Conservation (phyloP, 2,329 filamentous ascomycete species). For the Dactylellina haptotyla region DNA sequence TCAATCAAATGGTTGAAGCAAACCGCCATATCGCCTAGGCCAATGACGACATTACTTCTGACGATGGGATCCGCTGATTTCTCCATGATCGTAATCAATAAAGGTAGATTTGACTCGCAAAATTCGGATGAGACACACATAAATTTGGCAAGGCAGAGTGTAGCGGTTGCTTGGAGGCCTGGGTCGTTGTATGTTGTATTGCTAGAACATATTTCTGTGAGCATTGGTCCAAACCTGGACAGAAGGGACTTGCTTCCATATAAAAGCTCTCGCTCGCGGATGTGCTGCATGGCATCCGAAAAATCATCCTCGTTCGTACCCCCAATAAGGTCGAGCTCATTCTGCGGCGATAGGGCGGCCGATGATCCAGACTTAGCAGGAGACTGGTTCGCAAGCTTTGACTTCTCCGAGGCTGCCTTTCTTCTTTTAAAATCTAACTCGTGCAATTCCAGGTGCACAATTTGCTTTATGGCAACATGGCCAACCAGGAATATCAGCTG, state of each 20-base stretch:
- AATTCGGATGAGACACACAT: constrained; percentile 94
- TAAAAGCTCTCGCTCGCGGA: constrained; percentile 83
- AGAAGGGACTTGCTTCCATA: constrained; percentile 85
- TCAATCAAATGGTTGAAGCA: constrained; percentile 99
- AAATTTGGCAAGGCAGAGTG: constrained; percentile 92
- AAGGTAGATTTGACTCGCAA: constrained; percentile 88
- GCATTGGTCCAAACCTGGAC: constrained; percentile 88
- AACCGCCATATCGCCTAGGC: constrained; percentile 97
- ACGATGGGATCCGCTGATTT: constrained; percentile 91
- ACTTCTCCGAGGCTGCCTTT: constrained; percentile 88
- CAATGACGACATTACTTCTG: constrained; percentile 94
- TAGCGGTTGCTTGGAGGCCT: constrained; percentile 90
- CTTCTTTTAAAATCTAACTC: constrained; percentile 97
- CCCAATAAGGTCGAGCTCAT: constrained; percentile 95
- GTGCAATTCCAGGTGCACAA: constrained; percentile 96
- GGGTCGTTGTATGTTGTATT: constrained; percentile 91
- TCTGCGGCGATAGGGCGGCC: constrained; percentile 70
- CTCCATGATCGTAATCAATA: constrained; percentile 98
- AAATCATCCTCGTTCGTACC: constrained; percentile 96
- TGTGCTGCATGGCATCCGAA: constrained; percentile 83
- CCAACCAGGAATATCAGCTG: constrained; percentile 95
- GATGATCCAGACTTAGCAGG: constrained; percentile 63
- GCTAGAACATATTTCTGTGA: constrained; percentile 91
- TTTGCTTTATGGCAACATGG: constrained; percentile 97
- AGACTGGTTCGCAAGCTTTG: constrained; percentile 61